Percentiles rank a stretch among this genome's conserved stretches.
phyloP scores from a whole-genome alignment of 225 moss, liverwort and hornwort genomes.

The Marchantia paleacea region DNA sequence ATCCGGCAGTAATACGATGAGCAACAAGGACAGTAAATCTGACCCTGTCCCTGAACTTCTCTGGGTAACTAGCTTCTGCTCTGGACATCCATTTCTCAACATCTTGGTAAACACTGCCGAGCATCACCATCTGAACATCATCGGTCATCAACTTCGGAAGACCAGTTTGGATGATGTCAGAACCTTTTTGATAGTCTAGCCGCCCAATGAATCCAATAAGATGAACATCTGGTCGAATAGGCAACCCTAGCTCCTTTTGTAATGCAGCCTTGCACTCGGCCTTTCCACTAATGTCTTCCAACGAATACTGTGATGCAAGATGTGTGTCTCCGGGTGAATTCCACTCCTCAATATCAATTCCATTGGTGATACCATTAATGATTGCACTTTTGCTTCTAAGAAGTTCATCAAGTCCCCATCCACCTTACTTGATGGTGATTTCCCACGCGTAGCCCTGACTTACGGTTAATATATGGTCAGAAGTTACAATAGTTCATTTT shows the following conservation, averaged over 20 bases:
- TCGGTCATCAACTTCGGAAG: too few relatives aligned
- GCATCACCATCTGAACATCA: too few relatives aligned
- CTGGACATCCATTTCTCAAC: conserved; percentile 86
- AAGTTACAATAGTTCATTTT: too few relatives aligned
- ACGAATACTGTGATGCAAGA: conserved; percentile 42
- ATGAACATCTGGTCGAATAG: too few relatives aligned
- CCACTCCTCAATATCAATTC: conserved; percentile 88
- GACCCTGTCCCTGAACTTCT: conserved; percentile 86
- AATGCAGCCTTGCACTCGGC: too few relatives aligned
- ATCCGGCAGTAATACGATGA: conserved; percentile 83
- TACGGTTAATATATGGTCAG: conserved; percentile 78
- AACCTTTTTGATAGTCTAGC: too few relatives aligned
- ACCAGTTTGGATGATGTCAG: too few relatives aligned
- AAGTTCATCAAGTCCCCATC: conserved; percentile 77
- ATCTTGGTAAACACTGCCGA: conserved; percentile 80
- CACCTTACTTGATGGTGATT: conserved; percentile 83
- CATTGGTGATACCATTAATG: conserved; percentile 90
- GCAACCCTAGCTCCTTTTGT: too few relatives aligned
- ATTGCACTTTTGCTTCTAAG: conserved; percentile 65
- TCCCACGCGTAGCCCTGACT: conserved; percentile 94
- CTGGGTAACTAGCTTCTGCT: conserved; percentile 56
- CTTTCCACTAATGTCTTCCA: conserved; percentile 62
- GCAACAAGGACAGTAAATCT: conserved; percentile 83
- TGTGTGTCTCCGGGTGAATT: conserved; percentile 61
- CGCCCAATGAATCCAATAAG: too few relatives aligned